Conservation (phyloP, 768 basidiomycete species). For the Pisolithus albus region DNA sequence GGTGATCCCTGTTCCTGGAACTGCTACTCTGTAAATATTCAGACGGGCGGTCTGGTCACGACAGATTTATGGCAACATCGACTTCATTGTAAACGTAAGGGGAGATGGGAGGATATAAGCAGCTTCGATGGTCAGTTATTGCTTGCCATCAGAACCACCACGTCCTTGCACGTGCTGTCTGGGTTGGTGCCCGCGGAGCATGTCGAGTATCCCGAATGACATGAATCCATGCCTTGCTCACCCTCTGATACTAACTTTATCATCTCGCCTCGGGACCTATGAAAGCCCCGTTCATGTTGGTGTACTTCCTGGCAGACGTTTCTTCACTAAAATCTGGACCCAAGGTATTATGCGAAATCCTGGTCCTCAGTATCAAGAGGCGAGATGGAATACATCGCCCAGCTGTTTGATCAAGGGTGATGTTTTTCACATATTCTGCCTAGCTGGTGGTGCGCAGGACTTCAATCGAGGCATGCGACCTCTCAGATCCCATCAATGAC, state of each 20-base stretch:
- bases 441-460: too few relatives aligned
- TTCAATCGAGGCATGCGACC: too few relatives aligned
- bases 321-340: constrained; percentile 82
- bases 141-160: too few relatives aligned
- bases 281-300: constrained; percentile 96
- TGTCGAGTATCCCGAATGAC: too few relatives aligned
- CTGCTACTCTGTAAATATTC: constrained; percentile 91
- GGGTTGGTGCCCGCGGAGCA: not conserved
- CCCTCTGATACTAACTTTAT: constrained; percentile 26
- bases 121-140: too few relatives aligned
- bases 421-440: too few relatives aligned
- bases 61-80: constrained; percentile 95
- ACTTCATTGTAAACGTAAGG: constrained; percentile 63
- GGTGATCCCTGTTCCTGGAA: constrained; percentile 72
- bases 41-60: constrained; percentile 75
- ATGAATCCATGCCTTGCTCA: too few relatives aligned
- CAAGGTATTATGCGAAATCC: constrained; percentile 90
- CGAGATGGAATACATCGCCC: too few relatives aligned
- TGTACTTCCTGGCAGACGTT: constrained; percentile 92
- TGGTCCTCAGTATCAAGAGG: constrained; percentile 69
- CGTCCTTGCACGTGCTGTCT: not conserved
- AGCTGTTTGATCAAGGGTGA: too few relatives aligned
- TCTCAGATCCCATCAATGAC: too few relatives aligned
- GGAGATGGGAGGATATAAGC: constrained; percentile 69
- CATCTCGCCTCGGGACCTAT: constrained; percentile 84